phyloP scores from a whole-genome alignment of 2,329 filamentous ascomycete genomes.

The Ambrosiella xylebori region DNA sequence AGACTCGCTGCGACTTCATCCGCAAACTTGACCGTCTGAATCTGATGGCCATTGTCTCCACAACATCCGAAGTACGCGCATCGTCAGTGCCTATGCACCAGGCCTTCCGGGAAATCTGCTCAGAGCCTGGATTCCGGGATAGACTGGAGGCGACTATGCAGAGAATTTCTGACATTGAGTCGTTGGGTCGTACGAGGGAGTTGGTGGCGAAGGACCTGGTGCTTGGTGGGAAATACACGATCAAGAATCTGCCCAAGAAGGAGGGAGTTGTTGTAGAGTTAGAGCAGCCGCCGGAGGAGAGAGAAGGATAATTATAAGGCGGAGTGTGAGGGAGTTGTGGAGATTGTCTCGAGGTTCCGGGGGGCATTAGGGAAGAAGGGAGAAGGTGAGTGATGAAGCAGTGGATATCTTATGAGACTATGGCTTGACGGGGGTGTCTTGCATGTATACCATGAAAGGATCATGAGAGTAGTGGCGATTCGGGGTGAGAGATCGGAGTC shows the following conservation, averaged over 20 bases:
- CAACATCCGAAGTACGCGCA: slow-evolving; percentile 68
- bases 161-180: slow-evolving; percentile 84
- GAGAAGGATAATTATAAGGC: slow-evolving; percentile 15
- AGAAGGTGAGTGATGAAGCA: neutral
- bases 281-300: slow-evolving; percentile 26
- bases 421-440: no score
- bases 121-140: slow-evolving; percentile 58
- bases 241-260: slow-evolving; percentile 26
- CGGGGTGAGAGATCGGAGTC: no score
- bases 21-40: slow-evolving; percentile 84
- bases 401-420: neutral
- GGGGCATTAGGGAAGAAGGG: neutral
- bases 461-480: no score
- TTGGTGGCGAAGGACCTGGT: slow-evolving; percentile 90
- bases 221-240: slow-evolving; percentile 61
- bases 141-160: slow-evolving; percentile 69
- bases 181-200: slow-evolving; percentile 80
- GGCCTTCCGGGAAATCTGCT: slow-evolving; percentile 74
- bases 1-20: slow-evolving; percentile 93
- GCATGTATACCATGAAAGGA: no score
- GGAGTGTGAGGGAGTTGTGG: neutral
- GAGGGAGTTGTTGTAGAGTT: slow-evolving; percentile 23
- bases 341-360: neutral
- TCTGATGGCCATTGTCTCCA: slow-evolving; percentile 76
- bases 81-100: slow-evolving; percentile 93